A percentile compares a stretch with the other conserved stretches of the same genome.
Evolutionary conservation across 2,329 filamentous ascomycete species (phyloP).

Genomic region (Fusarium sp.): DNA sequence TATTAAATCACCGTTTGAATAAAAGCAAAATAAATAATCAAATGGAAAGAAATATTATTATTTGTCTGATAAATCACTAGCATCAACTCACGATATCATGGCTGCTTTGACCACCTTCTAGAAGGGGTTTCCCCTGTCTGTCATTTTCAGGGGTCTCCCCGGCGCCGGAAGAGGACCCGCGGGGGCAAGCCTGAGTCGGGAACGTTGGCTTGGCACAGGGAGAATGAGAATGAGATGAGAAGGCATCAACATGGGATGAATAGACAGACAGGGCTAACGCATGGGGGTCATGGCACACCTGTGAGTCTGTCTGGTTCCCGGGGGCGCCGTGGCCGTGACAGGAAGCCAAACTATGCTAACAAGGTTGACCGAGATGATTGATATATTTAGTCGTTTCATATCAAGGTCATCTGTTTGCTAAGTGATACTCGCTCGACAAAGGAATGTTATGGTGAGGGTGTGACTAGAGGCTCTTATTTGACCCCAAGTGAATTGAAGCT

Average conservation of each 20-base stretch:
- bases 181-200: constrained; percentile 33
- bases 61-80: constrained; percentile 25
- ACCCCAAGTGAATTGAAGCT: not conserved
- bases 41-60: constrained; percentile 28
- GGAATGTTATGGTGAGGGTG: constrained; percentile 7
- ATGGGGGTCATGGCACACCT: constrained; percentile 39
- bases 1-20: constrained; percentile 32
- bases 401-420: not conserved
- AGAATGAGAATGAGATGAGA: not conserved
- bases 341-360: constrained; percentile 13
- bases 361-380: constrained; percentile 21
- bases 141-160: constrained; percentile 35
- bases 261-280: constrained; percentile 7
- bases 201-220: constrained; percentile 26
- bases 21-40: constrained; percentile 29
- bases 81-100: constrained; percentile 27
- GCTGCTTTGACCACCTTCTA: constrained; percentile 44
- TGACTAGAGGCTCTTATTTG: not conserved
- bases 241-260: constrained; percentile 32
- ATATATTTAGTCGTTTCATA: constrained; percentile 19
- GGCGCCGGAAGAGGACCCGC: constrained; percentile 43
- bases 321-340: constrained; percentile 11
- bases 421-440: not conserved
- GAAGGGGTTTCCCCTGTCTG: constrained; percentile 39
- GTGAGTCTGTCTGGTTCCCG: constrained; percentile 31